Evolutionary conservation across 78 protist genomes (phyloP), one percentile per base, ranked within the genome.

Genomic region (Chrysochromulina parva): DNA sequence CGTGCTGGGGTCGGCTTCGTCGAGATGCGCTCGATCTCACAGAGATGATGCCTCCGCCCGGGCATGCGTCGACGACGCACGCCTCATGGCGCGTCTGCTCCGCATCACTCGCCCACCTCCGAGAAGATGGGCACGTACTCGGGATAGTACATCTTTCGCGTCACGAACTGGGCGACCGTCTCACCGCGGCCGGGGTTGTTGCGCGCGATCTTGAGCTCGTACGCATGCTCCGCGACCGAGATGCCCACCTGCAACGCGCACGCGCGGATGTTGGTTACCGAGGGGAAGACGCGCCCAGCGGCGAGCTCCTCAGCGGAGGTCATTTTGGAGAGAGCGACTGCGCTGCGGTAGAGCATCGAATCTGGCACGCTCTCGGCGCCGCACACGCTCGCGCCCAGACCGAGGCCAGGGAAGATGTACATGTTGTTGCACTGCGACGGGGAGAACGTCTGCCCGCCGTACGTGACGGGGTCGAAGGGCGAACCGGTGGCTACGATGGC

Each of bases 321-420:
- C 47, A 74, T 48, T 5, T 48, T 6, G 13, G 62, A 26, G 10
- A 53, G 60, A 0, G 86, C 58, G n/a, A 53, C 92, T 38, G 81
- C 88, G 14, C 48, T 52, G 22, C 10, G 26, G 55, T 74, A 74
- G 26, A 74, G 82, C 74, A 90, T 65, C 16, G n/a, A 47, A 7
- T 89, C 74, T 1, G 96, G 62, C 52, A 85, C 2, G 47, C 92
- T 88, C 62, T 19, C 53, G 13, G 94, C 76, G 16, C 90, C 88
- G 19, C 13, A 14, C 52, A 55, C 38, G 17, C 74, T 58, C 47
- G 90, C 94, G 38, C 93, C 96, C 22, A 91, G 93, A 19, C 95
- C 96, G 57, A 95, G 22, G 62, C 93, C 96, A 26, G 96, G 96
- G 95, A 95, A 95, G 90, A 93, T 78, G 93, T 89, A 95, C 90